phyloP scores from a whole-genome alignment of 2,329 filamentous ascomycete species.

The Diplocarpon rosae region DNA sequence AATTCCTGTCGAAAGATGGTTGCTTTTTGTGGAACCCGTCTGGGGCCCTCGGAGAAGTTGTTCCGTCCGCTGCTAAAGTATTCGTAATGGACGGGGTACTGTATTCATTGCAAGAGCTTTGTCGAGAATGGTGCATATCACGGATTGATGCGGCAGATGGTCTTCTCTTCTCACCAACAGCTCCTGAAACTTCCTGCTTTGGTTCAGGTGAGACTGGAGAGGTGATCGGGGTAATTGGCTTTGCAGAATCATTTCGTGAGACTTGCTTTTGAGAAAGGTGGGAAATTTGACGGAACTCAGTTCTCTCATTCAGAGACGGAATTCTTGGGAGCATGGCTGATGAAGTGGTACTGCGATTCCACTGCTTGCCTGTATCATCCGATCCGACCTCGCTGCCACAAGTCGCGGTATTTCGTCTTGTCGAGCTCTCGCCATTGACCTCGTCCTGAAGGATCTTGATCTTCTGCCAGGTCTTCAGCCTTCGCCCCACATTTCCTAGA shows the following conservation, averaged over 20 bases:
- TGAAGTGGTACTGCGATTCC: constrained; percentile 30
- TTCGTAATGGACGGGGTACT: constrained; percentile 36
- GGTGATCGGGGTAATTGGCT: constrained; percentile 31
- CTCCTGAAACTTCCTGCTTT: constrained; percentile 30
- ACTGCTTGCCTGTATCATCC: constrained; percentile 38
- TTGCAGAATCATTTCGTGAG: constrained; percentile 12
- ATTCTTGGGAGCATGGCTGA: constrained; percentile 22
- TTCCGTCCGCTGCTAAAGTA: constrained; percentile 27
- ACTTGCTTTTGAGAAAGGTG: constrained; percentile 24
- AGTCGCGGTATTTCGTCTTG: constrained; percentile 42
- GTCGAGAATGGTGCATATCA: constrained; percentile 71
- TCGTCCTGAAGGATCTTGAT: constrained; percentile 88
- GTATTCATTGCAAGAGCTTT: constrained; percentile 50
- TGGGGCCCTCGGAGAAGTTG: constrained; percentile 20
- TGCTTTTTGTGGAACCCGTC: constrained; percentile 46
- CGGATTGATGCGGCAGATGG: constrained; percentile 76
- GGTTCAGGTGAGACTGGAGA: constrained; percentile 32
- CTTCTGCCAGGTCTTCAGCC: constrained; percentile 93
- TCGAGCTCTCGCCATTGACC: constrained; percentile 45
- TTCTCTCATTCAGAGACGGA: constrained; percentile 22
- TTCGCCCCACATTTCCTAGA: constrained; percentile 77
- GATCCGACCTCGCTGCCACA: constrained; percentile 49
- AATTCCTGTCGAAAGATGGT: constrained; percentile 59
- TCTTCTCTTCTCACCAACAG: constrained; percentile 36
- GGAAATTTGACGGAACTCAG: constrained; percentile 19